phyloP scores from a whole-genome alignment of 2,329 filamentous ascomycete genomes.

The Ophiostoma sp. region DNA sequence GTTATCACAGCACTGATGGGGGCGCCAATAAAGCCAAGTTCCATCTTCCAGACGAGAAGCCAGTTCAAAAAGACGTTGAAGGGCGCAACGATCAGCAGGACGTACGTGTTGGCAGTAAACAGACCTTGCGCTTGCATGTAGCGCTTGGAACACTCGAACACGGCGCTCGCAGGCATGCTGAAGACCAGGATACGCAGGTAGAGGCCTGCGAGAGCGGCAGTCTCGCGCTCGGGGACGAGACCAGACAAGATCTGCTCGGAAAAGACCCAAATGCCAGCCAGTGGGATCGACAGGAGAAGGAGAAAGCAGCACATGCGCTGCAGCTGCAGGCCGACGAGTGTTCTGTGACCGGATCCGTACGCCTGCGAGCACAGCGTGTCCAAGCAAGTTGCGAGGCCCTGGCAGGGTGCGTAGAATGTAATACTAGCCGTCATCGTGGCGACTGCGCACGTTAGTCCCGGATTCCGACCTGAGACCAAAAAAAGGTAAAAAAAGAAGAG shows the following conservation, averaged over 20 bases:
- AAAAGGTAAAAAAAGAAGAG: not conserved
- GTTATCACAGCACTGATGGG: slow-evolving; percentile 72
- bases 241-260: slow-evolving; percentile 57
- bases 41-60: slow-evolving; percentile 67
- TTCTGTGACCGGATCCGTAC: slow-evolving; percentile 84
- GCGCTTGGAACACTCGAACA: slow-evolving; percentile 71
- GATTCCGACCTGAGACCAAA: not conserved
- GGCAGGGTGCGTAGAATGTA: slow-evolving; percentile 69
- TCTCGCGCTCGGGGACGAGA: slow-evolving; percentile 66
- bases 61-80: slow-evolving; percentile 74
- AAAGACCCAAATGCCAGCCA: slow-evolving; percentile 63
- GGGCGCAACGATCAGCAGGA: slow-evolving; percentile 69
- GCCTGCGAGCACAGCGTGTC: slow-evolving; percentile 93
- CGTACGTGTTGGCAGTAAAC: slow-evolving; percentile 73
- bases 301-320: slow-evolving; percentile 78
- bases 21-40: slow-evolving; percentile 67
- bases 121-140: slow-evolving; percentile 79
- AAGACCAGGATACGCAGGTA: slow-evolving; percentile 66
- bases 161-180: slow-evolving; percentile 69
- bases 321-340: slow-evolving; percentile 77
- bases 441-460: slow-evolving; percentile 33
- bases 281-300: slow-evolving; percentile 61
- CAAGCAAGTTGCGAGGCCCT: slow-evolving; percentile 81
- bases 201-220: slow-evolving; percentile 63
- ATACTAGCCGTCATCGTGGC: slow-evolving; percentile 77